phyloP scores from a whole-genome alignment of 1,284 basidiomycete genomes.

The Cryptococcus neoformans region DNA sequence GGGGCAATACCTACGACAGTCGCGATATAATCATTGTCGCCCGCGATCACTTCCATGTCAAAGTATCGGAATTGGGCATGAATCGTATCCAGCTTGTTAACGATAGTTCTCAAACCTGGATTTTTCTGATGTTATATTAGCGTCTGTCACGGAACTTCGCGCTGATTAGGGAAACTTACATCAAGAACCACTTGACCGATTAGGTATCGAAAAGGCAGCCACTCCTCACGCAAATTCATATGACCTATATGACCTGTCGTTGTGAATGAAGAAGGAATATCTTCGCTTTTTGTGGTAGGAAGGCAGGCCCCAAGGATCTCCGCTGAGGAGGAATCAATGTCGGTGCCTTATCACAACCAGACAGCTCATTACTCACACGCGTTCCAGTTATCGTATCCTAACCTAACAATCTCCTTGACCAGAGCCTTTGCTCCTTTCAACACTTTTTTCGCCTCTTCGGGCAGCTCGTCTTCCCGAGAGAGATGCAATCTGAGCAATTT shows the following conservation, averaged over 20 bases:
- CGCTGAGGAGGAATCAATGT: slow-evolving; percentile 53
- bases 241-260: slow-evolving; percentile 92
- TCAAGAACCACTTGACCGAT: slow-evolving; percentile 92
- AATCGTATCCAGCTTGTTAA: slow-evolving; percentile 92
- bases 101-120: slow-evolving; percentile 73
- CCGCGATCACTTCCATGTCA: slow-evolving; percentile 95
- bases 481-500: slow-evolving; percentile 5
- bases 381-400: slow-evolving; percentile 83
- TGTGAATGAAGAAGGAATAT: slow-evolving; percentile 83
- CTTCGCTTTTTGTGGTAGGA: slow-evolving; percentile 68
- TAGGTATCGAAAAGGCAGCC: slow-evolving; percentile 82
- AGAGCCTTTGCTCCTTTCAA: slow-evolving; percentile 59
- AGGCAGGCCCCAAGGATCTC: slow-evolving; percentile 77
- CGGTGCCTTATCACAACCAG: slow-evolving; percentile 1
- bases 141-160: neutral
- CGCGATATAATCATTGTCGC: slow-evolving; percentile 78
- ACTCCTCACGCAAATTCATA: slow-evolving; percentile 85
- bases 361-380: slow-evolving; percentile 57
- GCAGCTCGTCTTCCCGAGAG: slow-evolving; percentile 59
- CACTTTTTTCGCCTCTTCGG: slow-evolving; percentile 57
- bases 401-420: slow-evolving; percentile 59
- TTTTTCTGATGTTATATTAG: slow-evolving; percentile 66
- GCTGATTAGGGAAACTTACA: slow-evolving; percentile 54
- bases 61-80: slow-evolving; percentile 89
- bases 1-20: slow-evolving; percentile 61